Evolutionary conservation across 306 rosid genomes (phyloP).

Genomic region (Morella rubra): DNA sequence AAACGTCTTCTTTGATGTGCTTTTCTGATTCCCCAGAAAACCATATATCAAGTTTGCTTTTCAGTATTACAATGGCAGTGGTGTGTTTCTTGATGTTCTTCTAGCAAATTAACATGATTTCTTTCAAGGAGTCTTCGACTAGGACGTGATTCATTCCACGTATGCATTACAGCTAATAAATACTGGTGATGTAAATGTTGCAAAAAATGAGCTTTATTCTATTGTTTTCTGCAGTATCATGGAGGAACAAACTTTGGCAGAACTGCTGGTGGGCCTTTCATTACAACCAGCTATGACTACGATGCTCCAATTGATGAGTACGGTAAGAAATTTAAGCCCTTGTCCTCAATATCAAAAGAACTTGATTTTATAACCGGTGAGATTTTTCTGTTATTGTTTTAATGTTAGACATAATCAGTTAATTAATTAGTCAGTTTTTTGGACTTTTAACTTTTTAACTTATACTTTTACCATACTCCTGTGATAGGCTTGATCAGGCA

Average conservation of each 20-base stretch:
- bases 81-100: neutral
- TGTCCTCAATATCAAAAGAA: neutral
- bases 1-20: neutral
- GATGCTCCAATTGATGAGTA: conserved; percentile 61
- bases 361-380: neutral
- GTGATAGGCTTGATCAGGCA: conserved; percentile 52
- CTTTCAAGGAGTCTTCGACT: neutral
- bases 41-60: neutral
- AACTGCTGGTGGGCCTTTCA: conserved; percentile 55
- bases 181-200: neutral
- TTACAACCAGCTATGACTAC: conserved; percentile 57
- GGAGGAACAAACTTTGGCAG: conserved; percentile 56
- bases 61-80: neutral
- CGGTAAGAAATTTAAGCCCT: conserved; percentile 32
- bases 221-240: conserved; percentile 35
- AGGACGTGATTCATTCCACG: neutral
- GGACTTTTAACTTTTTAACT: conserved; percentile 7
- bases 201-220: neutral
- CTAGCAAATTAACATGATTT: neutral
- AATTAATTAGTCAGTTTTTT: neutral
- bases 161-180: neutral
- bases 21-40: neutral
- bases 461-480: neutral
- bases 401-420: neutral
- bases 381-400: neutral